Evolutionary conservation across 1,139 yeast genomes (phyloP), one percentile per base, ranked within the genome.

Genomic region (Eremothecium coryli): DNA sequence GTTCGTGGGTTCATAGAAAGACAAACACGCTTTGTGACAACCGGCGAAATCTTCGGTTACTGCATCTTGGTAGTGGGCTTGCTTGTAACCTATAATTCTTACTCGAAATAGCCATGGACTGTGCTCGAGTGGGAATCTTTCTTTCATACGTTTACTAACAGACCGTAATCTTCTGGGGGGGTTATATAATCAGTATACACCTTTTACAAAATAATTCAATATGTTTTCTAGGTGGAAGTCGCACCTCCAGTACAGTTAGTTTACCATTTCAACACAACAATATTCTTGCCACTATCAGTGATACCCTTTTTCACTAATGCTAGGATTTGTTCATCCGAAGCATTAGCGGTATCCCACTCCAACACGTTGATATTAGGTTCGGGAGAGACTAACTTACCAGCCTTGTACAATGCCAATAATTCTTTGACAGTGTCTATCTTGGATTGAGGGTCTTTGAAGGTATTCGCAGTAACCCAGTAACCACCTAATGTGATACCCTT

Each of bases 401-500:
- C 60, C 47, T 76, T 72, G 59, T 82, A 82, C 65, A 86, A 66
- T 35, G 68, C 64, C 24, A 84, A 68, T 37, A 90, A 69, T 42
- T 71, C 76, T 22, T 63, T 53, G 38, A 86, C 70, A 23, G 84
- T 73, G 17, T 66, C 61, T 38, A 63, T 56, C 59, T 88, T 84
- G 45, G 73, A 70, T 22, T 68, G 70, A 2, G 80, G 79, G 50
- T 82, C 67, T 38, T 68, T 60, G 50, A 76, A 75, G 45, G 79
- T 71, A 64, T 82, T 79, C 32, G 70, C 76, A 8, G 97, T 82
- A 37, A 90, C 76, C 98, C 99, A 90, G 64, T 82, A 90, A 0
- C 99, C 98, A 27, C 77, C 74, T 39, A 88, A 76, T 13, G 82
- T 78, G 40, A 90, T 61, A 52, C 88, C 82, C 58, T 86, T 90